A percentile compares a stretch with the other conserved stretches of the same genome.
Conservation (phyloP, 257 asterid genomes). For the Nicotiana attenuata region DNA sequence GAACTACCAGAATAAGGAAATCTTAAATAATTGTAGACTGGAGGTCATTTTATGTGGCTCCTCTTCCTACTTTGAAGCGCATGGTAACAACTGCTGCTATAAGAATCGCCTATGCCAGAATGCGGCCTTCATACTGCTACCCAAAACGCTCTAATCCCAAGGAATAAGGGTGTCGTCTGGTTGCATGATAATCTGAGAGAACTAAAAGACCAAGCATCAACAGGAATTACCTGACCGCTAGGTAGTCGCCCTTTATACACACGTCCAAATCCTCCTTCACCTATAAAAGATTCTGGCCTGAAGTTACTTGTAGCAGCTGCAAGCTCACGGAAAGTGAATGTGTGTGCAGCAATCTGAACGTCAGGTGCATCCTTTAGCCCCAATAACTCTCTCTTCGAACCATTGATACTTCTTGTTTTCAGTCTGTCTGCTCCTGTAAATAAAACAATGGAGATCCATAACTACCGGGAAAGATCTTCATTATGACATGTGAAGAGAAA, state of each 20-base stretch:
- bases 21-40: background rate
- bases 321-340: constrained; percentile 92
- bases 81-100: background rate
- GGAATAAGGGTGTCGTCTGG: background rate
- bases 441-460: constrained; percentile 9
- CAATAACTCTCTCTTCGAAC: constrained; percentile 51
- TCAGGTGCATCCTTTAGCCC: constrained; percentile 55
- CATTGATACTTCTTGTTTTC: constrained; percentile 51
- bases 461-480: constrained; percentile 3
- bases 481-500: background rate
- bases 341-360: constrained; percentile 88
- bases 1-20: background rate
- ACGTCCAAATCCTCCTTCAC: constrained; percentile 97
- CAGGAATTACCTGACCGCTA: constrained; percentile 66
- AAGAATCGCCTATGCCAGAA: background rate
- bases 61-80: background rate
- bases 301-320: constrained; percentile 88
- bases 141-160: background rate
- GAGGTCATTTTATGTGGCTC: background rate
- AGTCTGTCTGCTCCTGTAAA: constrained; percentile 73
- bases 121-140: background rate
- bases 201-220: background rate
- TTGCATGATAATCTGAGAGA: background rate
- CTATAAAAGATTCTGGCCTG: constrained; percentile 79
- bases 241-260: constrained; percentile 79